Conservation (phyloP, 1,139 yeast genomes). For the Candida mesenterica region DNA sequence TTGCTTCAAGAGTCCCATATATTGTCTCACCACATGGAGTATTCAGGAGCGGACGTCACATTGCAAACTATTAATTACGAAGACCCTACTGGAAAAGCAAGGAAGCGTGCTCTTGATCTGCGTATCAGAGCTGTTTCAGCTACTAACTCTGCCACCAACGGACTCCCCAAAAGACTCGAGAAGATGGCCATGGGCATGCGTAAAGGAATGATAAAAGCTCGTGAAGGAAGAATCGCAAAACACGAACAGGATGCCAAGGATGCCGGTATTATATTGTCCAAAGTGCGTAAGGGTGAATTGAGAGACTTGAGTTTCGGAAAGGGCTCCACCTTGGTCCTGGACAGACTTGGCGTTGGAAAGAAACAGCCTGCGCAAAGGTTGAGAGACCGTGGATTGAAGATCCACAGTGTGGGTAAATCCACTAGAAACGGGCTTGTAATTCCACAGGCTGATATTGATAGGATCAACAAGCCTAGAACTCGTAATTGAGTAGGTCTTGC, state of each 20-base stretch:
- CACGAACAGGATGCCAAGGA: slow-evolving; percentile 78
- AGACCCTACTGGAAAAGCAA: slow-evolving; percentile 76
- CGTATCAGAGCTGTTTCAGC: slow-evolving; percentile 60
- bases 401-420: slow-evolving; percentile 72
- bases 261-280: slow-evolving; percentile 81
- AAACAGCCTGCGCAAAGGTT: slow-evolving; percentile 25
- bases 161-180: slow-evolving; percentile 51
- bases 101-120: slow-evolving; percentile 69
- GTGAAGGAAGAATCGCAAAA: slow-evolving; percentile 50
- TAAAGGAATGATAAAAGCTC: slow-evolving; percentile 71
- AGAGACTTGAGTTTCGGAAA: slow-evolving; percentile 55
- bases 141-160: slow-evolving; percentile 42
- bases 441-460: slow-evolving; percentile 64
- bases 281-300: slow-evolving; percentile 61
- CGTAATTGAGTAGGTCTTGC: too few relatives aligned
- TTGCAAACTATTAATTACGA: slow-evolving; percentile 64
- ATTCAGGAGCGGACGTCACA: slow-evolving; percentile 77
- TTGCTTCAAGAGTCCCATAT: slow-evolving; percentile 84
- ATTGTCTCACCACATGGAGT: slow-evolving; percentile 53
- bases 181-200: slow-evolving; percentile 88
- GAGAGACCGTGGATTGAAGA: slow-evolving; percentile 78
- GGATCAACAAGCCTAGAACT: slow-evolving; percentile 26
- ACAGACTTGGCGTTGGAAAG: slow-evolving; percentile 57
- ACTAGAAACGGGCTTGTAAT: slow-evolving; percentile 83
- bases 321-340: slow-evolving; percentile 50